These are phyloP conservation scores for Alliaria petiolata DNA, from an alignment of 345 rosid species.

Conservation along the genomic window DNA sequence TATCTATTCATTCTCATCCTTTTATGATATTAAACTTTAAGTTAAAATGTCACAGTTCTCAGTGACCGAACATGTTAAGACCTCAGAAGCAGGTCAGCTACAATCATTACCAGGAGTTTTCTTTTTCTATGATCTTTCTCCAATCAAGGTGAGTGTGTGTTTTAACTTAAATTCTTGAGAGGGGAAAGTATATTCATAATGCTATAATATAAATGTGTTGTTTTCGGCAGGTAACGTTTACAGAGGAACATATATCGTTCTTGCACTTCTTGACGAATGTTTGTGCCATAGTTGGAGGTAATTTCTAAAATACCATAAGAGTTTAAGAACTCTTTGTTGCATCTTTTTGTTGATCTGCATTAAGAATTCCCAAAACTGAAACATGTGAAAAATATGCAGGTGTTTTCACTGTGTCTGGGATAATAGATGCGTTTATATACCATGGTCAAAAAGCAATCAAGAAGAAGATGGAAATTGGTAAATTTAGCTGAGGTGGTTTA, in stretches of 20 bases:
- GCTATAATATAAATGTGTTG: background rate
- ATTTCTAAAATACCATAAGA: background rate
- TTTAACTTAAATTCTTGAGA: background rate
- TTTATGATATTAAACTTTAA: background rate
- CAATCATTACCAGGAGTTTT: conserved; percentile 85
- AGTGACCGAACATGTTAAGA: conserved; percentile 85
- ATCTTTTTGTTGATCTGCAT: background rate
- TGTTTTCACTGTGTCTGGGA: conserved; percentile 87
- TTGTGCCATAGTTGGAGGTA: conserved; percentile 97
- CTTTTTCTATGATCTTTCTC: conserved; percentile 98
- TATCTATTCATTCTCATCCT: background rate
- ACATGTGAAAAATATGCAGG: conserved; percentile 41
- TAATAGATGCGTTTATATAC: conserved; percentile 79
- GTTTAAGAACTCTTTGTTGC: background rate
- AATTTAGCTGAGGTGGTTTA: conserved; percentile 52
- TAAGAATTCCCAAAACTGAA: background rate
- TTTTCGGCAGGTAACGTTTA: conserved; percentile 67
- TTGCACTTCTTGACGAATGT: conserved; percentile 89
- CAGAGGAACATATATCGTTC: conserved; percentile 77
- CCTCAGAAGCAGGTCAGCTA: conserved; percentile 53
- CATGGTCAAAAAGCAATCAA: conserved; percentile 94
- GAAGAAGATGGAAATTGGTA: conserved; percentile 96
- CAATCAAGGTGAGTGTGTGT: conserved; percentile 68
- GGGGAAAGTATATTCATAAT: background rate
- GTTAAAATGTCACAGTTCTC: conserved; percentile 58